Evolutionary conservation across 768 basidiomycete genomes (phyloP), one percentile per base, ranked within the genome.

Genomic region (Pulveroboletus sp.): DNA sequence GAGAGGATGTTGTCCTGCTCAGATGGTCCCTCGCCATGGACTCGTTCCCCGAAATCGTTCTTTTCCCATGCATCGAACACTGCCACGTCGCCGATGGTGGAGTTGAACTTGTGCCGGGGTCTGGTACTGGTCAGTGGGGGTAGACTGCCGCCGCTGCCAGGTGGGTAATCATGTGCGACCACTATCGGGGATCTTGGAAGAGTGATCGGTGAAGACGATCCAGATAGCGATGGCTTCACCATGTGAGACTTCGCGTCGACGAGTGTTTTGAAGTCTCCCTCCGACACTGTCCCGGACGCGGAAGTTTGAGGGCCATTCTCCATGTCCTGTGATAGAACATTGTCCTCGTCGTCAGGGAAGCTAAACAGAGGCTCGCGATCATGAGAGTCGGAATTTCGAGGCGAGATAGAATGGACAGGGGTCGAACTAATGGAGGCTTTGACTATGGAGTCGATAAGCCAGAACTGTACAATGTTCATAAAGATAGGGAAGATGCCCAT

Each of bases 401-500:
- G 65, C 0, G 69, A 60, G 49, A 74, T 70, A 0, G 74, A 42
- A 18, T 73, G 77, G 18, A 78, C 64, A 21, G 71, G 61, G 4
- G 76, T 60, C 8, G 70, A 56, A 27, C 62, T 57, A 32, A 66
- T 61, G 8, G 81, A 81, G 2, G 84, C 85, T 69, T 93, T 93
- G 63, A 93, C 89, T 46, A 93, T 93, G 0, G 89, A 87, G 70
- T 96, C 92, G 50, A 96, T 93, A 44, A 96, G 73, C 83, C 93
- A 93, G 76, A 97, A 97, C 65, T 98, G 95, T 10, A 91, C 58
- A 33, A 92, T 71, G 66, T 93, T 93, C 89, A 91, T 90, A 38
- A 83, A 71, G 57, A 89, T 86, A 0, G 93, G 93, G 71, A 94
- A 93, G 45, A 95, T 68, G 46, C 91, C 90, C 90, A 97, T 93